phyloP scores from a whole-genome alignment of 306 rosid species.

The Styphnolobium japonicum region DNA sequence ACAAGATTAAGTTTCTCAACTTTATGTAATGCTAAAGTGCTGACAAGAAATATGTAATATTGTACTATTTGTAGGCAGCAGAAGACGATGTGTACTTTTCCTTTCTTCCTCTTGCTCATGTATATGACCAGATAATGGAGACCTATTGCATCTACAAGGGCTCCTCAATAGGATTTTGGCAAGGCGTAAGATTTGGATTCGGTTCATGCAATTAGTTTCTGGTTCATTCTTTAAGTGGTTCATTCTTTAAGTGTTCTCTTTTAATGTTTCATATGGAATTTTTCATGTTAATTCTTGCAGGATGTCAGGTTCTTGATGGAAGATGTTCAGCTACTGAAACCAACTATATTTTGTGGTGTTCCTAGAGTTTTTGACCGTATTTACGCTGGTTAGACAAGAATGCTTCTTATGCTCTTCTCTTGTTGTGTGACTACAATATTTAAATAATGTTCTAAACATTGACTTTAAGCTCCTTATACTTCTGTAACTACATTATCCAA shows the following conservation, averaged over 20 bases:
- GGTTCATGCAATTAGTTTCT: background rate
- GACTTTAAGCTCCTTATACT: background rate
- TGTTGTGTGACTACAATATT: background rate
- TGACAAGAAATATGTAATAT: background rate
- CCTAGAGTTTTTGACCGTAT: slow-evolving; percentile 90
- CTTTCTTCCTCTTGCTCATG: slow-evolving; percentile 82
- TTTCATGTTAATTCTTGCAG: slow-evolving; percentile 40
- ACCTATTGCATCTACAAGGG: slow-evolving; percentile 79
- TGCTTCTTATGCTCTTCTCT: background rate
- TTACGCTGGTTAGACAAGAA: slow-evolving; percentile 43
- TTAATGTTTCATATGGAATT: background rate
- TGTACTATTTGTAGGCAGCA: slow-evolving; percentile 23
- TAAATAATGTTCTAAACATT: slow-evolving; percentile 7
- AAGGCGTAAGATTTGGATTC: slow-evolving; percentile 58
- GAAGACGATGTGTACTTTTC: slow-evolving; percentile 48
- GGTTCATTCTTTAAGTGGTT: background rate
- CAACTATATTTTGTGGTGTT: slow-evolving; percentile 85
- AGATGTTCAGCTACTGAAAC: slow-evolving; percentile 74
- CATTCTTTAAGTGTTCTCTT: background rate
- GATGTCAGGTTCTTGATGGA: slow-evolving; percentile 83
- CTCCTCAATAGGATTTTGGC: slow-evolving; percentile 47
- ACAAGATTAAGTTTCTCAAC: background rate
- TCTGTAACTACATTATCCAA: background rate
- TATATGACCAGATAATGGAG: slow-evolving; percentile 79
- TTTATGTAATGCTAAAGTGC: slow-evolving; percentile 4